These are phyloP conservation scores for Isochrysis galbana DNA, from an alignment of 78 protist species.

Conservation along the genomic window DNA sequence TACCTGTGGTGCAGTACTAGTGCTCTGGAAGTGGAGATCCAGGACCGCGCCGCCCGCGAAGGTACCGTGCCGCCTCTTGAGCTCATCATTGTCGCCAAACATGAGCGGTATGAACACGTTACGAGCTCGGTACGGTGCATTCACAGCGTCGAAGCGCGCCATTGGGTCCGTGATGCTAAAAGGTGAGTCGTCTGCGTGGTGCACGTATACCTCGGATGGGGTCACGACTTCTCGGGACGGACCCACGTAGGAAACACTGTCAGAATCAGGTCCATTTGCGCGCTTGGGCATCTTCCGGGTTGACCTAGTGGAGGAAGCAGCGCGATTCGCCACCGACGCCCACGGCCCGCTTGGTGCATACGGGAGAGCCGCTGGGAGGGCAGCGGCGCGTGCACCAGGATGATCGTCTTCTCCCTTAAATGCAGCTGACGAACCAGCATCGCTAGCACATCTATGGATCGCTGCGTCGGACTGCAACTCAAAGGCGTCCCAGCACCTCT, in stretches of 20 bases:
- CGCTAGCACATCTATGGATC: no score
- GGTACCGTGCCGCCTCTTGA: no score
- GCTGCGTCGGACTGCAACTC: background rate
- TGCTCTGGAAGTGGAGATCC: background rate
- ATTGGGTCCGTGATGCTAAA: background rate
- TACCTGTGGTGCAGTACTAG: background rate
- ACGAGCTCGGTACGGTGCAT: background rate
- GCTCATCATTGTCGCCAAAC: background rate
- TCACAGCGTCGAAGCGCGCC: background rate
- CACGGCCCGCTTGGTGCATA: background rate
- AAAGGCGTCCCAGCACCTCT: background rate
- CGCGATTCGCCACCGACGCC: background rate
- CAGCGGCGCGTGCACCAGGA: background rate
- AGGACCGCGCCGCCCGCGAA: background rate
- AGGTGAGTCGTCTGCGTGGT: background rate
- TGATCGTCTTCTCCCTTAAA: no score
- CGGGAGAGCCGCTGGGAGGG: background rate
- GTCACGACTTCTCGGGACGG: background rate
- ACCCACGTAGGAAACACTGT: no score
- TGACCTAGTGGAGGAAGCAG: background rate
- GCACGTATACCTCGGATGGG: background rate
- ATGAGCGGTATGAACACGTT: background rate
- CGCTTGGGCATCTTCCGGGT: background rate
- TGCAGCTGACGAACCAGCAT: no score
- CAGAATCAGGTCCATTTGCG: no score